These are phyloP conservation scores for Neobulgaria alba DNA, from an alignment of 2,329 filamentous ascomycete genomes.

Conservation along the genomic window DNA sequence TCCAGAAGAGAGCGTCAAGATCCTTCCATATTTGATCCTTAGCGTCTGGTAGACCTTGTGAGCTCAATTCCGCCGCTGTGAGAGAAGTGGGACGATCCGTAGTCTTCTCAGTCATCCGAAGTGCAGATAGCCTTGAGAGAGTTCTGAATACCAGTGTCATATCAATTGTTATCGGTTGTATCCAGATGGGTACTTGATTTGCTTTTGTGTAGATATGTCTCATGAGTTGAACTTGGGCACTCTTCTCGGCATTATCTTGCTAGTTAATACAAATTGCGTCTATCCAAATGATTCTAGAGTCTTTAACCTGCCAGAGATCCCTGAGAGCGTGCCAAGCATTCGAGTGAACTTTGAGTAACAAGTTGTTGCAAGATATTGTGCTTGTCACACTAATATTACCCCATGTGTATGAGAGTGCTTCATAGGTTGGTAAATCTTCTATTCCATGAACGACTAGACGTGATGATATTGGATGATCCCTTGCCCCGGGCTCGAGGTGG, in stretches of 20 bases:
- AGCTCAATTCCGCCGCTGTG: not conserved
- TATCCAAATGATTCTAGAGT: not conserved
- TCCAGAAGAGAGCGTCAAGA: not conserved
- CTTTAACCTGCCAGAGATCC: not conserved
- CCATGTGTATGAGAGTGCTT: conserved; percentile 1
- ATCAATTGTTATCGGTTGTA: not conserved
- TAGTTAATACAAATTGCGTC: conserved; percentile 1
- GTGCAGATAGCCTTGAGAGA: not conserved
- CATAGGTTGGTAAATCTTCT: not conserved
- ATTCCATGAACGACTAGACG: not conserved
- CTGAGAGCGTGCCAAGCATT: not conserved
- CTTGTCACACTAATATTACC: not conserved
- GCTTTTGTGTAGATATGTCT: not conserved
- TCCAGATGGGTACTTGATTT: not conserved
- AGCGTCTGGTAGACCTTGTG: not conserved
- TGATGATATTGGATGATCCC: not conserved
- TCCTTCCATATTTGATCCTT: not conserved
- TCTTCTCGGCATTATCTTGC: not conserved
- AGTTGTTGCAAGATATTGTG: not conserved
- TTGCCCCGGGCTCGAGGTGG: not conserved
- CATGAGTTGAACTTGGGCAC: not conserved
- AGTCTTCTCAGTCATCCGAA: not conserved
- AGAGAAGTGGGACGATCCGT: not conserved
- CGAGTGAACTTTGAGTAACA: not conserved
- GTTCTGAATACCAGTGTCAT: not conserved